Evolutionary conservation across 2,329 filamentous ascomycete genomes (phyloP).

Genomic region (Lanzia echinophila): DNA sequence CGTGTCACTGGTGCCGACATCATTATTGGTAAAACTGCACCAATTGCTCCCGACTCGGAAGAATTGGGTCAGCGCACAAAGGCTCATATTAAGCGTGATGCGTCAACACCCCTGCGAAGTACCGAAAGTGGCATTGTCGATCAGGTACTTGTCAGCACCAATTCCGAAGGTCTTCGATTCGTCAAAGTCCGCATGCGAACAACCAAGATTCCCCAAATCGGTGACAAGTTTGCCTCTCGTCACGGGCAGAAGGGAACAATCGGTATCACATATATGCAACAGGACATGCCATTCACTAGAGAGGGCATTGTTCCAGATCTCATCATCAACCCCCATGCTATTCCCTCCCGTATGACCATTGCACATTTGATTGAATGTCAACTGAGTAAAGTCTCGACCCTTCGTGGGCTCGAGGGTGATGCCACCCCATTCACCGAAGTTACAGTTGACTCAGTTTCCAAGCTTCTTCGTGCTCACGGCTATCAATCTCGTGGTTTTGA

Average conservation of each 20-base stretch:
- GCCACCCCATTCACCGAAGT: conserved; percentile 97
- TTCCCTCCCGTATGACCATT: conserved; percentile 99
- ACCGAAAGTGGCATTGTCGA: conserved; percentile 97
- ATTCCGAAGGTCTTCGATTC: conserved; percentile 87
- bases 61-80: conserved; percentile 90
- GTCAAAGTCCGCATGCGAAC: conserved; percentile 97
- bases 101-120: conserved; percentile 87
- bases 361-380: conserved; percentile 99
- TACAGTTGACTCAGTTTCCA: conserved; percentile 88
- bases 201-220: conserved; percentile 97
- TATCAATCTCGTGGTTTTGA: conserved; percentile 98
- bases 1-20: conserved; percentile 97
- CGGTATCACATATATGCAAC: conserved; percentile 93
- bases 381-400: conserved; percentile 87
- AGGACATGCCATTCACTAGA: conserved; percentile 96
- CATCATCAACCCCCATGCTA: conserved; percentile 99
- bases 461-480: conserved; percentile 77
- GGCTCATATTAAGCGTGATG: conserved; percentile 86
- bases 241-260: conserved; percentile 99
- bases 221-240: conserved; percentile 97
- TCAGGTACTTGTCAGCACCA: conserved; percentile 87
- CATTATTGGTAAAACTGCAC: conserved; percentile 97
- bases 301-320: conserved; percentile 91
- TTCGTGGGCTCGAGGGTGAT: conserved; percentile 93
- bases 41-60: conserved; percentile 85